Evolutionary conservation across 2,329 filamentous ascomycete species (phyloP).

Genomic region (Botrytis porri): DNA sequence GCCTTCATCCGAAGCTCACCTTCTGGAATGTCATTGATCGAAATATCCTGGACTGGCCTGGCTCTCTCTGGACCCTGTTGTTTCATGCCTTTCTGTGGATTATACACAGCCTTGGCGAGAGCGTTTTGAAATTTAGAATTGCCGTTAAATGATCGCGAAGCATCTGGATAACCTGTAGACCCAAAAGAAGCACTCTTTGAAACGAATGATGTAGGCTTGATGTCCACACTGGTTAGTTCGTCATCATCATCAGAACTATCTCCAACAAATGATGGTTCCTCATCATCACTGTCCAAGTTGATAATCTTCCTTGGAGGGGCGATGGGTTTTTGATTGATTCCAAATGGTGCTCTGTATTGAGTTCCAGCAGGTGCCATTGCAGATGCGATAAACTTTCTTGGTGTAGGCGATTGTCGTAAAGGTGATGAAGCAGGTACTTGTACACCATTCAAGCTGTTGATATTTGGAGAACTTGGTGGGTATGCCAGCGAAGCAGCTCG

Average conservation of each 20-base stretch:
- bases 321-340: slow-evolving; percentile 42
- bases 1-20: slow-evolving; percentile 49
- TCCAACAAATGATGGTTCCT: slow-evolving; percentile 56
- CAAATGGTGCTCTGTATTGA: slow-evolving; percentile 54
- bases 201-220: slow-evolving; percentile 57
- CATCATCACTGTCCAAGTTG: slow-evolving; percentile 53
- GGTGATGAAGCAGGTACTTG: slow-evolving; percentile 92
- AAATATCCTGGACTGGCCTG: slow-evolving; percentile 44
- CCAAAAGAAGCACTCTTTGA: slow-evolving; percentile 41
- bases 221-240: slow-evolving; percentile 51
- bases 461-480: slow-evolving; percentile 29
- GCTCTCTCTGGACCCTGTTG: slow-evolving; percentile 46
- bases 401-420: slow-evolving; percentile 28
- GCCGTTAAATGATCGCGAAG: slow-evolving; percentile 41
- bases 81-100: slow-evolving; percentile 18
- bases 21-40: slow-evolving; percentile 51
- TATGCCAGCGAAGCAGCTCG: slow-evolving; percentile 32
- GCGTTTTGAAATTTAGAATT: slow-evolving; percentile 40
- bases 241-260: slow-evolving; percentile 64
- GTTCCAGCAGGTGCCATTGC: slow-evolving; percentile 76
- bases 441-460: slow-evolving; percentile 45
- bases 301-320: slow-evolving; percentile 42
- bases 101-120: slow-evolving; percentile 29
- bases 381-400: slow-evolving; percentile 46
- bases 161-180: slow-evolving; percentile 36